These are phyloP conservation scores for Lenzites betulinus DNA, from an alignment of 768 basidiomycete genomes.

Conservation along the genomic window DNA sequence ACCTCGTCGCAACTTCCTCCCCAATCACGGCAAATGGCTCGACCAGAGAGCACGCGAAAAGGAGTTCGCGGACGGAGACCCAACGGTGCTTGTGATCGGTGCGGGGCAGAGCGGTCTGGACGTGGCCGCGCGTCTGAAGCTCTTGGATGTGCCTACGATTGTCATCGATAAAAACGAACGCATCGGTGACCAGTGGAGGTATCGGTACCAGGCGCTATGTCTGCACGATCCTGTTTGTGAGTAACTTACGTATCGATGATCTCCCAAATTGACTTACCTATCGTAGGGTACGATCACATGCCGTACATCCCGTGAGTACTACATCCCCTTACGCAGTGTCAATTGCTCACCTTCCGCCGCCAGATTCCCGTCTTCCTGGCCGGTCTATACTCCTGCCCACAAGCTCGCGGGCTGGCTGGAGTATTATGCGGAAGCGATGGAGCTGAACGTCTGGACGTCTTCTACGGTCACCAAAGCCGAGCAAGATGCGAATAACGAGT, in stretches of 20 bases:
- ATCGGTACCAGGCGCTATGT: conserved; percentile 65
- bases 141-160: conserved; percentile 48
- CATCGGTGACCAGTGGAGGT: conserved; percentile 68
- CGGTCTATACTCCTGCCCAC: conserved; percentile 55
- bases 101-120: conserved; percentile 58
- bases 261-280: background rate
- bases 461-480: conserved; percentile 32
- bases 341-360: background rate
- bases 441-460: conserved; percentile 66
- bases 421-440: conserved; percentile 57
- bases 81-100: conserved; percentile 53
- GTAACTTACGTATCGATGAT: conserved; percentile 27
- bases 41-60: conserved; percentile 38
- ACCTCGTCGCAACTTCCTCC: conserved; percentile 33
- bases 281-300: conserved; percentile 48
- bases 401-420: conserved; percentile 74
- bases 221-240: conserved; percentile 69
- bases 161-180: conserved; percentile 63
- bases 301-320: conserved; percentile 55
- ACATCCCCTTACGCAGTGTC: background rate
- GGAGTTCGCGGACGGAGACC: conserved; percentile 47
- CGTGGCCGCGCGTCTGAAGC: conserved; percentile 60
- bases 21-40: conserved; percentile 46
- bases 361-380: conserved; percentile 63
- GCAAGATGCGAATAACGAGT: conserved; percentile 28